These are phyloP conservation scores for Cruciata laevipes DNA, from an alignment of 257 asterid species.

Conservation along the genomic window DNA sequence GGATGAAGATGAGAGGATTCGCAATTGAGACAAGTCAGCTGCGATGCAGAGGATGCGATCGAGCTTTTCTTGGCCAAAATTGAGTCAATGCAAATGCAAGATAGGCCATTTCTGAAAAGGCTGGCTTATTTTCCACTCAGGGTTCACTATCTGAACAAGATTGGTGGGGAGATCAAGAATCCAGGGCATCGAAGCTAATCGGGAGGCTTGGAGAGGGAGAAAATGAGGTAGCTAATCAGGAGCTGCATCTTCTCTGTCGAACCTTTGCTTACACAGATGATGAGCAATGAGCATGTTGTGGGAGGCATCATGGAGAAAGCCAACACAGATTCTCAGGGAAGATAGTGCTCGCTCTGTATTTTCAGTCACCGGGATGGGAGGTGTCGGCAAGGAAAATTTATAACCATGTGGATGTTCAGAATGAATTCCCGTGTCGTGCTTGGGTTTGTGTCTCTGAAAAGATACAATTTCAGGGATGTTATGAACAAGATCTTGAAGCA, in stretches of 20 bases:
- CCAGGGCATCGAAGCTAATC: not conserved
- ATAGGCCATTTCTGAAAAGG: not conserved
- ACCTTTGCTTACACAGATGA: not conserved
- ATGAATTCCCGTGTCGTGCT: not conserved
- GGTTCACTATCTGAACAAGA: not conserved
- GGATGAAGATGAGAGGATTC: constrained; percentile 6
- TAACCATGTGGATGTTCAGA: not conserved
- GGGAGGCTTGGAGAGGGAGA: not conserved
- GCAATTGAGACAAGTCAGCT: constrained; percentile 17
- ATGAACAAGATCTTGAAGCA: not conserved
- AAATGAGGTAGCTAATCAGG: not conserved
- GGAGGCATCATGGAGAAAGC: not conserved
- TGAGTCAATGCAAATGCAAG: not conserved
- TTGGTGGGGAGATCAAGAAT: not conserved
- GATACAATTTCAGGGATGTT: not conserved
- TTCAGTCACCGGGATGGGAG: not conserved
- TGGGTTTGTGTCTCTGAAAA: not conserved
- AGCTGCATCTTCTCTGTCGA: not conserved
- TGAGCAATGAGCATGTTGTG: not conserved
- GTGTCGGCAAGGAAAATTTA: not conserved
- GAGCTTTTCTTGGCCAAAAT: constrained; percentile 12
- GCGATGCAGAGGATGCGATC: constrained; percentile 23
- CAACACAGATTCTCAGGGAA: not conserved
- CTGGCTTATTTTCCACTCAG: not conserved
- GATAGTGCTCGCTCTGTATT: not conserved